phyloP scores from a whole-genome alignment of 2,329 filamentous ascomycete species.

The Lachnellula subtilissima region DNA sequence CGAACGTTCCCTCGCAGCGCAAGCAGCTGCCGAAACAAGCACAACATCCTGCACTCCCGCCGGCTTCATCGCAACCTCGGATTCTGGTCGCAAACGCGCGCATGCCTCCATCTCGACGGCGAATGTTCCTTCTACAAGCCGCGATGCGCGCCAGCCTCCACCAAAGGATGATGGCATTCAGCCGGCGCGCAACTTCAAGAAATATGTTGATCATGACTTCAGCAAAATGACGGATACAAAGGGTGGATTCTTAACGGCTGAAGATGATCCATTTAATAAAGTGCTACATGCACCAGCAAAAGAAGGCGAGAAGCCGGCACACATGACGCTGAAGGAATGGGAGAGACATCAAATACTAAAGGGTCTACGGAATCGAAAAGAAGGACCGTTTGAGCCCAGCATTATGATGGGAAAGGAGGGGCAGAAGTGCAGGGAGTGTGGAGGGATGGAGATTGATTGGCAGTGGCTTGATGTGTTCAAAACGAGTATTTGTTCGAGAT shows the following conservation, averaged over 20 bases:
- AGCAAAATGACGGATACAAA: conserved; percentile 98
- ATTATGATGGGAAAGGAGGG: conserved; percentile 63
- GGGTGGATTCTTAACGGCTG: conserved; percentile 84
- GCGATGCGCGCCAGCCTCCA: conserved; percentile 56
- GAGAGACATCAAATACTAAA: conserved; percentile 73
- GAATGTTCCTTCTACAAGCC: conserved; percentile 52
- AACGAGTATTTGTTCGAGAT: conserved; percentile 69
- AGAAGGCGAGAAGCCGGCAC: conserved; percentile 66
- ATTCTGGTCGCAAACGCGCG: conserved; percentile 66
- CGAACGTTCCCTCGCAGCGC: conserved; percentile 64
- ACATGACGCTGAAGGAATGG: conserved; percentile 92
- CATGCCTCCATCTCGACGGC: conserved; percentile 57
- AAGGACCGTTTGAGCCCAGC: conserved; percentile 83
- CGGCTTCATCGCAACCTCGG: conserved; percentile 66
- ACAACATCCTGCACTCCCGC: conserved; percentile 49
- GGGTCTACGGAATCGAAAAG: conserved; percentile 66
- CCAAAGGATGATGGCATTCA: conserved; percentile 35
- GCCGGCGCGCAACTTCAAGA: conserved; percentile 81
- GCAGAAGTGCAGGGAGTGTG: conserved; percentile 80
- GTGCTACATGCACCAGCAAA: conserved; percentile 53
- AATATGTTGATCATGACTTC: conserved; percentile 97
- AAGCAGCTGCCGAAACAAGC: conserved; percentile 36
- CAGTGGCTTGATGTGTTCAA: conserved; percentile 86
- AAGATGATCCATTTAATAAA: conserved; percentile 87
- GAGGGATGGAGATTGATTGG: conserved; percentile 82